Percentiles rank a stretch among this genome's conserved stretches.
phyloP scores from a whole-genome alignment of 345 rosid species.

The Isatis tinctoria region DNA sequence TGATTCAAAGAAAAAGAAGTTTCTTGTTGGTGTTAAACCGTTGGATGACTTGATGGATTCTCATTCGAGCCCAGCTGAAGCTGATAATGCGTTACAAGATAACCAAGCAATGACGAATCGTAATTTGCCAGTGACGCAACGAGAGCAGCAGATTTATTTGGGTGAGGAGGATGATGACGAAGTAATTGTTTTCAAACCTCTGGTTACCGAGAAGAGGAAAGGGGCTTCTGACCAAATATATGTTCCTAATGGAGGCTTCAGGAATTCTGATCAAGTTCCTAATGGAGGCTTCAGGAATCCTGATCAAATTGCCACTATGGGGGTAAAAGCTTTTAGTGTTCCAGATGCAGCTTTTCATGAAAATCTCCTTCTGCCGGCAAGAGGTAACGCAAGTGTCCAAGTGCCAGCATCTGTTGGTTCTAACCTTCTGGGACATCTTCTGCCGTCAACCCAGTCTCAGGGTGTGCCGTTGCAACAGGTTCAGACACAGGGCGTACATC shows the following conservation, averaged over 20 bases:
- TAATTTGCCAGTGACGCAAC: constrained; percentile 30
- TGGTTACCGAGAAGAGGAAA: constrained; percentile 53
- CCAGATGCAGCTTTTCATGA: constrained; percentile 42
- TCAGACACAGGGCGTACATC: constrained; percentile 25
- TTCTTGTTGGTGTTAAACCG: constrained; percentile 62
- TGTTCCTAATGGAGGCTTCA: constrained; percentile 45
- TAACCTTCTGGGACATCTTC: constrained; percentile 16
- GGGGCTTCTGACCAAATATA: constrained; percentile 40
- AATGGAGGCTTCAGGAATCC: constrained; percentile 47
- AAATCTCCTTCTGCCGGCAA: constrained; percentile 34
- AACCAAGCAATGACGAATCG: constrained; percentile 30
- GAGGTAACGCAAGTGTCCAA: constrained; percentile 39
- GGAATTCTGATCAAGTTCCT: constrained; percentile 37
- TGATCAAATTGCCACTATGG: constrained; percentile 34
- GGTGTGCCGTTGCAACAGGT: constrained; percentile 26
- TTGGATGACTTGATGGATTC: constrained; percentile 36
- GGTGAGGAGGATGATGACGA: constrained; percentile 82
- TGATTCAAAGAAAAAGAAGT: constrained; percentile 72
- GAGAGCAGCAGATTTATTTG: constrained; percentile 36
- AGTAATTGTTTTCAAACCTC: constrained; percentile 90
- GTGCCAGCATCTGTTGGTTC: constrained; percentile 42
- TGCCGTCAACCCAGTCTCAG: constrained; percentile 27
- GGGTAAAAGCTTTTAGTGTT: constrained; percentile 38
- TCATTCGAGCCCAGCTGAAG: constrained; percentile 28
- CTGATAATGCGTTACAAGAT: constrained; percentile 35